Percentiles rank a stretch among this genome's conserved stretches.
Conservation (phyloP, 2,329 filamentous ascomycete genomes). For the Teratosphaeria zuluensis region DNA sequence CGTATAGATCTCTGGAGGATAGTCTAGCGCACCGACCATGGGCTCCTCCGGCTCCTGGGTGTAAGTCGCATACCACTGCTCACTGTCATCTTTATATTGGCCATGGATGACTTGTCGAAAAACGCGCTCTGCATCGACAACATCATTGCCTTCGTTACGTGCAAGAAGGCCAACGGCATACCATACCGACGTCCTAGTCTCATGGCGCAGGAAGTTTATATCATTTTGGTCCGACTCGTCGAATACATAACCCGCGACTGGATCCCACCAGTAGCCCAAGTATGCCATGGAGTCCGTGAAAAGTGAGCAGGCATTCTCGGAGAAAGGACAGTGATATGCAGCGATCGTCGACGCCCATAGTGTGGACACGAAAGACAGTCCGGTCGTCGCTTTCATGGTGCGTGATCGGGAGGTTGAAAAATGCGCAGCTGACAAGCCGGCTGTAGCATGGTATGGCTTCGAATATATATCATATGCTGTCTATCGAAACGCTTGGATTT, state of each 20-base stretch:
- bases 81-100: constrained; percentile 42
- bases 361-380: not conserved
- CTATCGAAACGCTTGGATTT: not conserved
- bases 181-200: constrained; percentile 50
- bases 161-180: constrained; percentile 50
- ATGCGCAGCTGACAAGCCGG: not conserved
- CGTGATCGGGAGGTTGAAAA: not conserved
- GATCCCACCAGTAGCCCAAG: constrained; percentile 47
- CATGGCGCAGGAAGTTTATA: constrained; percentile 41
- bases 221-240: constrained; percentile 29
- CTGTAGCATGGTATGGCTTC: not conserved
- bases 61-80: constrained; percentile 50
- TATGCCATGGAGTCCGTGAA: constrained; percentile 10
- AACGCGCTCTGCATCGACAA: constrained; percentile 43
- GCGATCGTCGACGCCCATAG: not conserved
- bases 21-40: constrained; percentile 42
- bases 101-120: constrained; percentile 44
- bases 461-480: not conserved
- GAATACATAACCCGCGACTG: constrained; percentile 44
- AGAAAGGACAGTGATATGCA: not conserved
- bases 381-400: not conserved
- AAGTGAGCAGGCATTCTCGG: constrained; percentile 3
- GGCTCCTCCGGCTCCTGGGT: constrained; percentile 49
- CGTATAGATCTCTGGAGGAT: constrained; percentile 43
- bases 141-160: constrained; percentile 43